These are phyloP conservation scores for Penicillium sp. DNA, from an alignment of 2,329 filamentous ascomycete genomes.

Conservation along the genomic window DNA sequence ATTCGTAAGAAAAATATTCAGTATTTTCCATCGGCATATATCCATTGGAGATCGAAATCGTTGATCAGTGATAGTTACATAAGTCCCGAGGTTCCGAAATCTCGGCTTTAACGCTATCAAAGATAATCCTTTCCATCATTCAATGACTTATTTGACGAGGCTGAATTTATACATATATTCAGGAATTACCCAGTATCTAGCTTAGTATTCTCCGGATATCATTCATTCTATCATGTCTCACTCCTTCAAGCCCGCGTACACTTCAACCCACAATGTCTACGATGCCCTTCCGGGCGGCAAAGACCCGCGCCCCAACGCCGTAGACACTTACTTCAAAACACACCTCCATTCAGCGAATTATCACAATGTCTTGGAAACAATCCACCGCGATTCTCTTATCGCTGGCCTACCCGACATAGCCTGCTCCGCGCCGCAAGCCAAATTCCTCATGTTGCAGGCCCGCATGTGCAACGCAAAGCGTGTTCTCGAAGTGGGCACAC, in stretches of 20 bases:
- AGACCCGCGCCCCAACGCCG: neutral
- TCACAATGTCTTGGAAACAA: neutral
- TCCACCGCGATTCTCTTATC: neutral
- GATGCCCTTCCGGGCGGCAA: neutral
- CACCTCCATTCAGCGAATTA: neutral
- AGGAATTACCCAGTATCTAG: no score
- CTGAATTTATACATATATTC: no score
- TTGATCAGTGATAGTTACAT: no score
- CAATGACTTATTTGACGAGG: no score
- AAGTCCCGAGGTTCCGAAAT: no score
- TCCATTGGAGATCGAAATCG: no score
- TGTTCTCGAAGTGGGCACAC: conserved; percentile 1
- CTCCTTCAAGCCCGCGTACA: neutral
- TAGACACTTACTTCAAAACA: neutral
- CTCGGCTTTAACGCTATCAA: no score
- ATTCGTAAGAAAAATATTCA: no score
- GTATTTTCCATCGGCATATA: no score
- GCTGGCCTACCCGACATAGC: conserved; percentile 2
- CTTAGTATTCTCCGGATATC: neutral
- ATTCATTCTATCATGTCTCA: neutral
- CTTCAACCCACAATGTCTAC: neutral
- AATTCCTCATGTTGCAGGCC: neutral
- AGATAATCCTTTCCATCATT: no score
- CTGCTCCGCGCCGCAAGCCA: conserved; percentile 1
- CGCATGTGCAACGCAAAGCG: conserved; percentile 1